A percentile compares a stretch with the other conserved stretches of the same genome.
phyloP scores from a whole-genome alignment of 192 early-diverging fungal genomes.

The Phycomyces blakesleeanus region DNA sequence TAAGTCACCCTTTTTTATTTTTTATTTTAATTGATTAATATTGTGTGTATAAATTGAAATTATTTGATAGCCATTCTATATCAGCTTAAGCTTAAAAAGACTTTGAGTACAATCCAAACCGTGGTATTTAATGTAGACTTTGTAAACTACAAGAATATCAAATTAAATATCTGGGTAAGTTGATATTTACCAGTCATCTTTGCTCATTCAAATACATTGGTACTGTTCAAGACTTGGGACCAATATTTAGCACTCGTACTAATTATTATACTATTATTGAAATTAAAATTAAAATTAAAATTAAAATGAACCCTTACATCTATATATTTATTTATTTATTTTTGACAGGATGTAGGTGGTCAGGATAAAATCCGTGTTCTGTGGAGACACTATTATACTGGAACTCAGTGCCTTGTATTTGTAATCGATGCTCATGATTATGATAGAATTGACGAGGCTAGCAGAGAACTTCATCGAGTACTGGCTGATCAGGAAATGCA shows the following conservation, averaged over 20 bases:
- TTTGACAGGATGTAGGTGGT: conserved; percentile 84
- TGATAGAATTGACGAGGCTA: conserved; percentile 83
- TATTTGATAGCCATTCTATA: conserved; percentile 87
- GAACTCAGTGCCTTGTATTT: conserved; percentile 82
- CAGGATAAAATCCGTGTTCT: conserved; percentile 89
- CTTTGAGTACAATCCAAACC: conserved; percentile 97
- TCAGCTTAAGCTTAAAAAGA: conserved; percentile 97
- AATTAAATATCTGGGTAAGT: conserved; percentile 30
- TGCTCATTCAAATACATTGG: too few relatives aligned
- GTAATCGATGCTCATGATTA: conserved; percentile 86
- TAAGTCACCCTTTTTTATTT: too few relatives aligned
- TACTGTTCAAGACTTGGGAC: too few relatives aligned
- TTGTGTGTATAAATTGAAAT: too few relatives aligned
- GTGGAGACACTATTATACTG: conserved; percentile 85
- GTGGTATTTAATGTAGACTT: conserved; percentile 91
- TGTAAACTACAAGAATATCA: conserved; percentile 77
- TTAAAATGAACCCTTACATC: too few relatives aligned
- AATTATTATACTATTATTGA: too few relatives aligned
- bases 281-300: too few relatives aligned
- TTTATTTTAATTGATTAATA: too few relatives aligned
- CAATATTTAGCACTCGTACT: too few relatives aligned
- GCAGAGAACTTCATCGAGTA: conserved; percentile 79
- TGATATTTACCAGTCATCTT: background rate
- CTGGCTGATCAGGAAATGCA: conserved; percentile 82
- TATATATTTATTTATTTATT: too few relatives aligned